Conservation (phyloP, 2,329 filamentous ascomycete genomes). For the Cladophialophora chaetospira region DNA sequence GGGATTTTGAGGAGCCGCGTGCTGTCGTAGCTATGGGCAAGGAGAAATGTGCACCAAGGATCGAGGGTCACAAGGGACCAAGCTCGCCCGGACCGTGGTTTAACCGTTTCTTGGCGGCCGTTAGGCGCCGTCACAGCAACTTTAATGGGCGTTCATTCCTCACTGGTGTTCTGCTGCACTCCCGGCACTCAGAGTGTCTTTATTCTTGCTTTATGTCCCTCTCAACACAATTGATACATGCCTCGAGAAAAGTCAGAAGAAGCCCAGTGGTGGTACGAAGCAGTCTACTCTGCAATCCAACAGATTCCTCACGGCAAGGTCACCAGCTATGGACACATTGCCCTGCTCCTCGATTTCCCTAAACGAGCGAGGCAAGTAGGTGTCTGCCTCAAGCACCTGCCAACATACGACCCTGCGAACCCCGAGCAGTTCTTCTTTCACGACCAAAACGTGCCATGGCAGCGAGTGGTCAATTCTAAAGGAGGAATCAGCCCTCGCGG, state of each 20-base stretch:
- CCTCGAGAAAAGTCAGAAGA: constrained; percentile 47
- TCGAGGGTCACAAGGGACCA: too few species aligned
- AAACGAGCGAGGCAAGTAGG: constrained; percentile 82
- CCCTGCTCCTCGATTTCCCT: constrained; percentile 62
- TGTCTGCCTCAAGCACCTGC: constrained; percentile 83
- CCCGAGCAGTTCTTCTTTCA: constrained; percentile 62
- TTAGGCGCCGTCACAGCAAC: too few species aligned
- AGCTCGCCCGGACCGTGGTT: too few species aligned
- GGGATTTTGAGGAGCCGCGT: too few species aligned
- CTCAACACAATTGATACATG: constrained; percentile 40
- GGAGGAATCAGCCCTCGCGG: constrained; percentile 75
- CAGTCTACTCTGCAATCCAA: constrained; percentile 81
- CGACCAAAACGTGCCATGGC: constrained; percentile 83
- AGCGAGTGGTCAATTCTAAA: constrained; percentile 85
- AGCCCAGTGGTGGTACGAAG: constrained; percentile 53
- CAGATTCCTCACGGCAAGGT: constrained; percentile 82
- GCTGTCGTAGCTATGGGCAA: too few species aligned
- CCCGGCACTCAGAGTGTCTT: too few species aligned
- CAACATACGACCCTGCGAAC: constrained; percentile 51
- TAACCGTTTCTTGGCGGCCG: too few species aligned
- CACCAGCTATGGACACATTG: constrained; percentile 79
- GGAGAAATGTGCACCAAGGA: too few species aligned
- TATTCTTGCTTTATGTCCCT: background rate
- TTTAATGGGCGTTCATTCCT: too few species aligned
- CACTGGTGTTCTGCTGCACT: too few species aligned